These are phyloP conservation scores for Pseudogymnoascus sp. DNA, from an alignment of 2,329 filamentous ascomycete genomes.

Conservation along the genomic window DNA sequence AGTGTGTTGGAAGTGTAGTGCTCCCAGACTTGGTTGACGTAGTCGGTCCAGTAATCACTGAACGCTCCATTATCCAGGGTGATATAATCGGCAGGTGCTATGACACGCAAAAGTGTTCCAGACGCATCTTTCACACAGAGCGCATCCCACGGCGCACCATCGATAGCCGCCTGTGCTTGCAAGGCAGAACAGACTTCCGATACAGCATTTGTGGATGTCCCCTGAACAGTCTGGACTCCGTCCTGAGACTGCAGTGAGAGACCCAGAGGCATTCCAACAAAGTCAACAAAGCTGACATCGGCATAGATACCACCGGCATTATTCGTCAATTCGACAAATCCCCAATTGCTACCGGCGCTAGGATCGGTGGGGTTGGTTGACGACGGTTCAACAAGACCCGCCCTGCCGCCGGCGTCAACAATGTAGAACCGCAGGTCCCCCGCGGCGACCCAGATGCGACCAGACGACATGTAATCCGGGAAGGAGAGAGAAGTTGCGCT, in stretches of 20 bases:
- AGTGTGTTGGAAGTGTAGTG: constrained; percentile 34
- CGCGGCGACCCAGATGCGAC: constrained; percentile 62
- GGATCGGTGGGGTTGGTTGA: constrained; percentile 56
- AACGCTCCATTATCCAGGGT: constrained; percentile 32
- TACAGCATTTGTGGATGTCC: constrained; percentile 48
- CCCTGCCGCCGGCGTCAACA: constrained; percentile 48
- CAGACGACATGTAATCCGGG: constrained; percentile 56
- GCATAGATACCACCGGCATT: constrained; percentile 53
- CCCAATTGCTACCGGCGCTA: constrained; percentile 55
- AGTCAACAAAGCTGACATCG: constrained; percentile 70
- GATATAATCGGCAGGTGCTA: constrained; percentile 30
- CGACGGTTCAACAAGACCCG: constrained; percentile 66
- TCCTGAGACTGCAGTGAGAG: constrained; percentile 37
- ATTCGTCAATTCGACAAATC: constrained; percentile 62
- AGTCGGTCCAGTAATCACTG: constrained; percentile 35
- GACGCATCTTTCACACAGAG: constrained; percentile 27
- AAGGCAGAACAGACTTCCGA: constrained; percentile 44
- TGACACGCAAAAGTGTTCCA: constrained; percentile 28
- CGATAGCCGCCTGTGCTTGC: constrained; percentile 42
- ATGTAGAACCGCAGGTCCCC: constrained; percentile 55
- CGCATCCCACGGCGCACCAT: constrained; percentile 51
- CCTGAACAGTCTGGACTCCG: constrained; percentile 45
- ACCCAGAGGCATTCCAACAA: constrained; percentile 57
- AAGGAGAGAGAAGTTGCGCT: constrained; percentile 51
- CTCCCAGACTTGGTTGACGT: constrained; percentile 37